These are phyloP conservation scores for Apiotrichum akiyoshidainum DNA, from an alignment of 1,284 basidiomycete species.

Conservation along the genomic window DNA sequence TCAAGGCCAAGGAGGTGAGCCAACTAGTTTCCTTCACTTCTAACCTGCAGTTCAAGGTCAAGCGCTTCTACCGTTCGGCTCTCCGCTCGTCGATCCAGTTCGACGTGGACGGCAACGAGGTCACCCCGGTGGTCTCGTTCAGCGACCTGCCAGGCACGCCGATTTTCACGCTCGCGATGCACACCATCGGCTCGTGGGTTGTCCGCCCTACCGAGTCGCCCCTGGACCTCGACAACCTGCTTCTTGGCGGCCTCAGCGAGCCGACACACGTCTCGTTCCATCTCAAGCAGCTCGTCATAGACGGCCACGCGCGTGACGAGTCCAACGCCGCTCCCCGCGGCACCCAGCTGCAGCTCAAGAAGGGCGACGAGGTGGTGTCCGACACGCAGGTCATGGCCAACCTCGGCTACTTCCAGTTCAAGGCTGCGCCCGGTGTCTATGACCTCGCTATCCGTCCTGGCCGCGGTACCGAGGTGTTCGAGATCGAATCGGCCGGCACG, in stretches of 20 bases:
- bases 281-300: constrained; percentile 85
- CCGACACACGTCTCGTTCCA: constrained; percentile 76
- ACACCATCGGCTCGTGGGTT: constrained; percentile 85
- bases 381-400: constrained; percentile 91
- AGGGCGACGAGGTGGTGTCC: constrained; percentile 57
- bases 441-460: constrained; percentile 76
- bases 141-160: constrained; percentile 58
- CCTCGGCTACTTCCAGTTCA: constrained; percentile 94
- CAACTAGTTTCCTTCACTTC: background rate
- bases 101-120: constrained; percentile 58
- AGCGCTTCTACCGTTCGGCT: constrained; percentile 87
- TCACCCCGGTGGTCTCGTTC: constrained; percentile 51
- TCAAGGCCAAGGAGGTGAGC: constrained; percentile 62
- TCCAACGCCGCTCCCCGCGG: constrained; percentile 69
- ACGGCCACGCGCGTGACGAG: constrained; percentile 84
- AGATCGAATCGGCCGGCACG: constrained; percentile 75
- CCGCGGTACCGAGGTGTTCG: constrained; percentile 73
- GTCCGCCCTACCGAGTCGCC: constrained; percentile 82
- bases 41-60: constrained; percentile 69
- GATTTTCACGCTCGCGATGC: constrained; percentile 87
- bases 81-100: constrained; percentile 63
- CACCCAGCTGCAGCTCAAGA: constrained; percentile 73
- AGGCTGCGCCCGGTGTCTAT: constrained; percentile 84
- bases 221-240: constrained; percentile 95
- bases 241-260: constrained; percentile 61